These are phyloP conservation scores for Malassezia vespertilionis DNA, from an alignment of 1,284 basidiomycete genomes.

Conservation along the genomic window DNA sequence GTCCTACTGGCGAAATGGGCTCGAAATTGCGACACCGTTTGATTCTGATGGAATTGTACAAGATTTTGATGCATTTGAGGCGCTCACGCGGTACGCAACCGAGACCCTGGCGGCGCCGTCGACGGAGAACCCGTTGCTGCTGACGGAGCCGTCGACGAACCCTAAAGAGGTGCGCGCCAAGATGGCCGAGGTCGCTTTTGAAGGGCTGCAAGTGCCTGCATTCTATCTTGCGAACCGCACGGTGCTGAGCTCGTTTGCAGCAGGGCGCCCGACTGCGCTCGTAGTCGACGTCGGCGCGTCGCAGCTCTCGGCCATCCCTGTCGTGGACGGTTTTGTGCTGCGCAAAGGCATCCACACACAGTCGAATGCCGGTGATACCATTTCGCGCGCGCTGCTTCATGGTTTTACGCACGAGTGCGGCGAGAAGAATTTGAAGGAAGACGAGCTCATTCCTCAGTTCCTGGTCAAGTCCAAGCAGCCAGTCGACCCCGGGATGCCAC, in stretches of 20 bases:
- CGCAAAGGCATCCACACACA: constrained; percentile 62
- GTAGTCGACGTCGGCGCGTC: constrained; percentile 87
- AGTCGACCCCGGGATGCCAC: constrained; percentile 58
- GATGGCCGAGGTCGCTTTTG: constrained; percentile 93
- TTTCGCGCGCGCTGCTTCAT: constrained; percentile 23
- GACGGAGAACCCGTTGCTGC: constrained; percentile 76
- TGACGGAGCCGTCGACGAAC: constrained; percentile 96
- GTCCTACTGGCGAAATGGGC: constrained; percentile 75
- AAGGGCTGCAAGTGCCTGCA: constrained; percentile 84
- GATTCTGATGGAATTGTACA: constrained; percentile 59
- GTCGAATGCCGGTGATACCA: constrained; percentile 34
- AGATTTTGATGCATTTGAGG: constrained; percentile 23
- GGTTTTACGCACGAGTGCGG: constrained; percentile 26
- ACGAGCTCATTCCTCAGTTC: constrained; percentile 55
- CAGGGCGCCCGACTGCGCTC: constrained; percentile 87
- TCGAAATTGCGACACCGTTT: constrained; percentile 76
- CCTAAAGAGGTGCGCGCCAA: constrained; percentile 74
- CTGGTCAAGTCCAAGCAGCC: constrained; percentile 66
- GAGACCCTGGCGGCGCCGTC: constrained; percentile 30
- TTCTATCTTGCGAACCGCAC: constrained; percentile 94
- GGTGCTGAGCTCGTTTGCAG: constrained; percentile 93
- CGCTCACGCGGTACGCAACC: constrained; percentile 23
- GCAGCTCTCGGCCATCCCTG: constrained; percentile 78
- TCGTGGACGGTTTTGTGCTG: constrained; percentile 94
- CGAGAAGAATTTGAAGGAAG: constrained; percentile 8